These are phyloP conservation scores for Euphorbia neoarborescens DNA, from an alignment of 441 rosid species.

Conservation along the genomic window DNA sequence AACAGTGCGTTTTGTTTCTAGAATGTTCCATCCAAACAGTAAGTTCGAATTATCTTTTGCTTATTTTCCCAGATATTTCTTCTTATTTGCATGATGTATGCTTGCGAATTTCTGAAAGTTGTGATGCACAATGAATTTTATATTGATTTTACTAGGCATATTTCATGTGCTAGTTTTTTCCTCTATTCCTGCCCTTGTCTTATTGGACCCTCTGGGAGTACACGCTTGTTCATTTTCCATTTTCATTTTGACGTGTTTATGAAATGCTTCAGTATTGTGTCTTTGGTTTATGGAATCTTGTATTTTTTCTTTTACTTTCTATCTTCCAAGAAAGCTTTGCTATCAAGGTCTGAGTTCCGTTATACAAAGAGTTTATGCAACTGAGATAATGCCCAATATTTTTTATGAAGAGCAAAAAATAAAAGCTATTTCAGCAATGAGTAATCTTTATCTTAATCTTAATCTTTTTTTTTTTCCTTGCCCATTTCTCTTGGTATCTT, in stretches of 20 bases:
- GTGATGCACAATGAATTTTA: not conserved
- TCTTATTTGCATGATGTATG: not conserved
- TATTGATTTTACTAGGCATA: not conserved
- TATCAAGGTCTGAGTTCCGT: not conserved
- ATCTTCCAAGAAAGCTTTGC: not conserved
- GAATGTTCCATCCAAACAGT: slow-evolving; percentile 78
- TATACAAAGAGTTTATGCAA: not conserved
- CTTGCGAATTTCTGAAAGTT: not conserved
- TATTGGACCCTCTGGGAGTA: not conserved
- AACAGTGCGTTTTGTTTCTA: slow-evolving; percentile 58
- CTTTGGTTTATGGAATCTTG: not conserved
- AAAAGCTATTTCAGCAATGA: not conserved
- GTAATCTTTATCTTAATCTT: not conserved
- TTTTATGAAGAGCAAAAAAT: not conserved
- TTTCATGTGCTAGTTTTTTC: not conserved
- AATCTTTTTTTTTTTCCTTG: not conserved
- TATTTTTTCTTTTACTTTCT: not conserved
- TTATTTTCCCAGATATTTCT: not conserved
- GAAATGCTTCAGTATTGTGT: not conserved
- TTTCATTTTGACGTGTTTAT: not conserved
- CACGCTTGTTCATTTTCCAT: too few species aligned
- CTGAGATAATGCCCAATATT: not conserved
- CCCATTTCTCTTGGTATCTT: not conserved
- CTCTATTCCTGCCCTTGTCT: not conserved
- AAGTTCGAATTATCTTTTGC: slow-evolving; percentile 22